Evolutionary conservation across 202 grass and related monocot genomes (phyloP).

Genomic region (Setaria italica): DNA sequence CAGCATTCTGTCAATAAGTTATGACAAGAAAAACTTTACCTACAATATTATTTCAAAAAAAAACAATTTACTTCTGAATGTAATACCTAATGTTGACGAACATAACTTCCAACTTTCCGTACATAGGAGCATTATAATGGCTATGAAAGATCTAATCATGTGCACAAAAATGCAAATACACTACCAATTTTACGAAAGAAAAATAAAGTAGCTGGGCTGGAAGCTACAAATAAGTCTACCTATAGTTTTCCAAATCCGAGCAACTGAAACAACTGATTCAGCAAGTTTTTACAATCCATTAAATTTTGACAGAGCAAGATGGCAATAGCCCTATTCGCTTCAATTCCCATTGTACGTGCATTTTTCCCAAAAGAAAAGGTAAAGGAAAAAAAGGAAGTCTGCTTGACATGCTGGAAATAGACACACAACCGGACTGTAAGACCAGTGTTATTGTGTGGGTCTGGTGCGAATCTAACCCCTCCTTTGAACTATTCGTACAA

Average conservation of each 20-base stretch:
- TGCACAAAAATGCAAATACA: background rate
- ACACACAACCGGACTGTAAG: background rate
- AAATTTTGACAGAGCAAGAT: background rate
- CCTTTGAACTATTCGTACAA: background rate
- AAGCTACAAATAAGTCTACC: constrained; percentile 7
- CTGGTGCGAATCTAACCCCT: background rate
- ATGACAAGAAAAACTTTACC: background rate
- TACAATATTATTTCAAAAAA: background rate
- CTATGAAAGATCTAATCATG: background rate
- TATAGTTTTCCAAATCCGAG: background rate
- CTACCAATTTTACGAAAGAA: background rate
- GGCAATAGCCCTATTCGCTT: background rate
- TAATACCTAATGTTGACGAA: background rate
- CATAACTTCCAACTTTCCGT: background rate
- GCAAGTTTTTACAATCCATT: background rate
- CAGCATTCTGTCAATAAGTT: constrained; percentile 13
- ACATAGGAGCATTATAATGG: background rate
- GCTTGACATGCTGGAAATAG: background rate
- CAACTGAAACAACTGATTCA: background rate
- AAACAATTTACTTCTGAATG: background rate
- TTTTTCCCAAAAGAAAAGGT: background rate
- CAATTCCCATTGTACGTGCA: background rate
- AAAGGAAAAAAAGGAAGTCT: background rate
- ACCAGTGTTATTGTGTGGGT: background rate
- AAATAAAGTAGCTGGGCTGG: background rate